Conservation (phyloP, 1,284 basidiomycete genomes). For the Blastosporella zonata region DNA sequence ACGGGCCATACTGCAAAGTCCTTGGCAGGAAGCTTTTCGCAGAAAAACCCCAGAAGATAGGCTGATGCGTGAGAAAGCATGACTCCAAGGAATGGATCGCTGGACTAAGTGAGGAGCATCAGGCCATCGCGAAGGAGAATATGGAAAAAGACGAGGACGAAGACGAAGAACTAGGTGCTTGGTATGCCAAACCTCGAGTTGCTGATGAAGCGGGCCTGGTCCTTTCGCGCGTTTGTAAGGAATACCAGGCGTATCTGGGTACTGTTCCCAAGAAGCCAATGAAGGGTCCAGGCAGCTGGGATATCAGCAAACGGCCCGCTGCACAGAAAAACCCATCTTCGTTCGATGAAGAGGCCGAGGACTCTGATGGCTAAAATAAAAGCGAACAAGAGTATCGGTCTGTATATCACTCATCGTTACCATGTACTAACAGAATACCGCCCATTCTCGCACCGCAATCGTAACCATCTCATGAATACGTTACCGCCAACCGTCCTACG, state of each 20-base stretch:
- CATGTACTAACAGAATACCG: neutral
- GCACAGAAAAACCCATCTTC: slow-evolving; percentile 30
- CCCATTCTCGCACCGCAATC: neutral
- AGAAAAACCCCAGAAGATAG: slow-evolving; percentile 28
- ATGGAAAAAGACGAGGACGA: slow-evolving; percentile 24
- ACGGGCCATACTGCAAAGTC: slow-evolving; percentile 33
- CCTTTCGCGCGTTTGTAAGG: slow-evolving; percentile 34
- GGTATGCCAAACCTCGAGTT: slow-evolving; percentile 27
- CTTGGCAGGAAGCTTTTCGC: slow-evolving; percentile 34
- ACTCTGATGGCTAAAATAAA: slow-evolving; percentile 1
- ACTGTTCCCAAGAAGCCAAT: slow-evolving; percentile 26
- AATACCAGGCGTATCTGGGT: slow-evolving; percentile 31
- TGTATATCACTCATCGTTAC: neutral
- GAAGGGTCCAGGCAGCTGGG: slow-evolving; percentile 34
- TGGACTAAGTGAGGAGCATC: slow-evolving; percentile 22
- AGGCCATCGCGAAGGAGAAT: slow-evolving; percentile 23
- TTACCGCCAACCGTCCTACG: slow-evolving; percentile 63
- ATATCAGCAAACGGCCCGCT: slow-evolving; percentile 33
- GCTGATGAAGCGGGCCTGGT: slow-evolving; percentile 19
- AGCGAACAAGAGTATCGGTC: neutral
- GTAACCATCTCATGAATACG: slow-evolving; percentile 37
- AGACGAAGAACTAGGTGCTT: slow-evolving; percentile 21
- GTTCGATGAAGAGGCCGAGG: slow-evolving; percentile 21
- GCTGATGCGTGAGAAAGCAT: slow-evolving; percentile 30
- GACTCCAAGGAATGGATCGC: slow-evolving; percentile 24